A percentile compares a stretch with the other conserved stretches of the same genome.
These are phyloP conservation scores for Lavandula angustifolia DNA, from an alignment of 257 asterid genomes.

Conservation along the genomic window DNA sequence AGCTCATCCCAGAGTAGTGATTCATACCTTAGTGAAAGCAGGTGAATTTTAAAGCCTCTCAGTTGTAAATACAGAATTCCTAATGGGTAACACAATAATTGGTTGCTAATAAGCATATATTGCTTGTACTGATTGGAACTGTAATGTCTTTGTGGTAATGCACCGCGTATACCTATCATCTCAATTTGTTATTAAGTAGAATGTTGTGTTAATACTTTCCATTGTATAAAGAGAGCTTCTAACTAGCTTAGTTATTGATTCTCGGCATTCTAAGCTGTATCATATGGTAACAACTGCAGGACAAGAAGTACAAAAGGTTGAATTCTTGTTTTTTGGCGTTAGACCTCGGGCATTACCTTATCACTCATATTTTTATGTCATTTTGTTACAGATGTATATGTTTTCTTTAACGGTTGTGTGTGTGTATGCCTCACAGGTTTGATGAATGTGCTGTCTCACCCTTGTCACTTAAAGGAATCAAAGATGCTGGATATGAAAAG, in stretches of 20 bases:
- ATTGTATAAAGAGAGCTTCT: not conserved
- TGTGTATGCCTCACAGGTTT: constrained; percentile 50
- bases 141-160: constrained; percentile 6
- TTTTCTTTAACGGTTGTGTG: not conserved
- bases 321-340: not conserved
- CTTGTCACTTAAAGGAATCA: constrained; percentile 77
- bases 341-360: not conserved
- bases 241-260: constrained; percentile 9
- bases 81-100: constrained; percentile 1
- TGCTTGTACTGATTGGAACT: not conserved
- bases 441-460: constrained; percentile 81
- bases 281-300: not conserved
- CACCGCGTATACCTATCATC: not conserved
- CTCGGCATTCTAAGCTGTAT: constrained; percentile 5
- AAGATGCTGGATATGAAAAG: constrained; percentile 84
- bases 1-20: constrained; percentile 47
- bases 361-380: constrained; percentile 3
- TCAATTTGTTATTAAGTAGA: not conserved
- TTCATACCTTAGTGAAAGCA: constrained; percentile 85
- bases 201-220: not conserved
- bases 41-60: constrained; percentile 42
- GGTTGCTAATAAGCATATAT: not conserved
- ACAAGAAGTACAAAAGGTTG: not conserved
- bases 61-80: not conserved
- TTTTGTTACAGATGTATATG: not conserved